These are phyloP conservation scores for Fusarium circinatum DNA, from an alignment of 2,329 filamentous ascomycete species.

Conservation along the genomic window DNA sequence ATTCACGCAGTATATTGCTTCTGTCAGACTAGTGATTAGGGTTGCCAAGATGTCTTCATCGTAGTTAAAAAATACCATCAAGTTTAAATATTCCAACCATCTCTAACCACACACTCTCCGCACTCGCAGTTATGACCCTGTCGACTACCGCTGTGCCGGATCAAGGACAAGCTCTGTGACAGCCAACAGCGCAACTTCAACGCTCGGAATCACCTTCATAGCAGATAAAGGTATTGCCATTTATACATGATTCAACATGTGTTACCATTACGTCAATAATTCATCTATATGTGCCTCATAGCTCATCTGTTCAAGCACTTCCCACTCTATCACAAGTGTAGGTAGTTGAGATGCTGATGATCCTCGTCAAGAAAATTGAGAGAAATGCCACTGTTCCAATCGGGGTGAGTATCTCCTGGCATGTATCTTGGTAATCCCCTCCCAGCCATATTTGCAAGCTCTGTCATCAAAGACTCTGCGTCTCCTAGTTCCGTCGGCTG, in stretches of 20 bases:
- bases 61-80: rapidly evolving
- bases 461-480: not conserved
- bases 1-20: not conserved
- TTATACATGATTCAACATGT: not conserved
- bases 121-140: not conserved
- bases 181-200: rapidly evolving
- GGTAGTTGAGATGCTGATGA: not conserved
- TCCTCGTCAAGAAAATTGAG: not conserved
- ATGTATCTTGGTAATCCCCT: not conserved
- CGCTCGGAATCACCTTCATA: too few species aligned
- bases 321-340: not conserved
- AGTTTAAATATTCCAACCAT: not conserved
- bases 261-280: not conserved
- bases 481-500: not conserved
- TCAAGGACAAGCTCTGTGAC: not conserved
- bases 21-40: not conserved
- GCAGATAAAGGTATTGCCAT: rapidly evolving
- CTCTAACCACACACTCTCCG: rapidly evolving
- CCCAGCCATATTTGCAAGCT: not conserved
- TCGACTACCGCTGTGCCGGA: not conserved
- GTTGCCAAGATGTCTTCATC: too few species aligned
- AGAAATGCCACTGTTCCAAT: not conserved
- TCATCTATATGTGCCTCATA: too few species aligned
- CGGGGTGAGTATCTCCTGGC: not conserved
- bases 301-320: too few species aligned